Evolutionary conservation across 805 yeast genomes (phyloP).

Genomic region (Saturnispora diversa): DNA sequence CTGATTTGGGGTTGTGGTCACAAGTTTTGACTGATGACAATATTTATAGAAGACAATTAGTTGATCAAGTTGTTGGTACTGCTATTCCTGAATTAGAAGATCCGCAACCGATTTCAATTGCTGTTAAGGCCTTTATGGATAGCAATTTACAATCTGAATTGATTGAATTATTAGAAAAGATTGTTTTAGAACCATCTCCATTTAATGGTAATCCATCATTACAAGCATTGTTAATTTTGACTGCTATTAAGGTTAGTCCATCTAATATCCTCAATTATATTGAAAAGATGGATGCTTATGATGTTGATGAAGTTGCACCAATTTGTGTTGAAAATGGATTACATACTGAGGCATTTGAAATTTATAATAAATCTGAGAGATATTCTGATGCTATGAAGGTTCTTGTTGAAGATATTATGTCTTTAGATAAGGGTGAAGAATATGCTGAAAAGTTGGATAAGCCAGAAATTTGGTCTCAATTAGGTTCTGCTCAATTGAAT

Average conservation of each 20-base stretch:
- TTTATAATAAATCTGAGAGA: conserved; percentile 77
- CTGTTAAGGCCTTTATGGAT: conserved; percentile 94
- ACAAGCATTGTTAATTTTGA: conserved; percentile 85
- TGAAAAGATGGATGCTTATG: conserved; percentile 84
- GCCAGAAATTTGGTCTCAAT: conserved; percentile 86
- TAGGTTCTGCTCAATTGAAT: conserved; percentile 92
- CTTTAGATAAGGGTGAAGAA: conserved; percentile 88
- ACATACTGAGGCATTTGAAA: conserved; percentile 89
- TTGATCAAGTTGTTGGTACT: conserved; percentile 91
- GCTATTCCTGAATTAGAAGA: conserved; percentile 92
- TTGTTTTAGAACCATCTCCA: conserved; percentile 94
- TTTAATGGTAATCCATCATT: conserved; percentile 91
- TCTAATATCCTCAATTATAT: conserved; percentile 75
- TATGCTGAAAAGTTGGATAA: conserved; percentile 85
- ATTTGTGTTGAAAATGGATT: conserved; percentile 83
- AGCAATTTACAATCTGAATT: conserved; percentile 88
- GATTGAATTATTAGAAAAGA: conserved; percentile 91
- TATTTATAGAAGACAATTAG: conserved; percentile 79
- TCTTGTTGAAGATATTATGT: conserved; percentile 84
- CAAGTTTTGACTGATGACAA: conserved; percentile 69
- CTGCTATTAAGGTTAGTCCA: conserved; percentile 94
- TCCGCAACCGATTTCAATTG: conserved; percentile 88
- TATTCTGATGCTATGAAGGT: conserved; percentile 78
- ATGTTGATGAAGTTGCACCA: conserved; percentile 89
- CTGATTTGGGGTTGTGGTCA: conserved; percentile 80